Evolutionary conservation across 805 yeast species (phyloP).

Genomic region (Yamadazyma phyllophila): DNA sequence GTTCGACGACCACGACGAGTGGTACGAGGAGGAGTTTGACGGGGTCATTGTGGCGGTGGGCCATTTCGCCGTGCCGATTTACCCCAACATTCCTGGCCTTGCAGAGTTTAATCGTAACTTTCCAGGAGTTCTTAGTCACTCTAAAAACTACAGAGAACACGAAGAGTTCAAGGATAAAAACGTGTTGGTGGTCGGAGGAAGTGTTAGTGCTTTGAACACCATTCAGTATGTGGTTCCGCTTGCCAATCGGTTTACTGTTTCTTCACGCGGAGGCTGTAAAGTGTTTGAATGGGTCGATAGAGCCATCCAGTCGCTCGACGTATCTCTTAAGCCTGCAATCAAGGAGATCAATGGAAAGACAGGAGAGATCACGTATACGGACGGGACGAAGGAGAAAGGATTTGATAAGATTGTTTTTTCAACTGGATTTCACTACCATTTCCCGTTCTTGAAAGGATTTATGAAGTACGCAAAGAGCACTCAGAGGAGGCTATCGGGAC

Average conservation of each 20-base stretch:
- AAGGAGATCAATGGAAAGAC: constrained; percentile 20
- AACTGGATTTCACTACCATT: constrained; percentile 51
- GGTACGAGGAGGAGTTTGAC: constrained; percentile 54
- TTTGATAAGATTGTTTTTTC: constrained; percentile 45
- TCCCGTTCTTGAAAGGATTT: constrained; percentile 37
- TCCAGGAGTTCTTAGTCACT: constrained; percentile 54
- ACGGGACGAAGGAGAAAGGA: constrained; percentile 22
- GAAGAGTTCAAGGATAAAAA: constrained; percentile 41
- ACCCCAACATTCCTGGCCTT: constrained; percentile 58
- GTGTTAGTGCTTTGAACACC: constrained; percentile 43
- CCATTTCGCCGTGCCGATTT: constrained; percentile 57
- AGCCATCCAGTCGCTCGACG: constrained; percentile 35
- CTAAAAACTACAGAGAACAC: constrained; percentile 53
- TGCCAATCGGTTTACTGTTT: constrained; percentile 24
- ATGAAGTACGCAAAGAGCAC: background rate
- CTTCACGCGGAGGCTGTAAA: constrained; percentile 27
- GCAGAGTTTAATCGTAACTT: constrained; percentile 40
- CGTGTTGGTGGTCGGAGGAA: constrained; percentile 44
- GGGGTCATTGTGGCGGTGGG: constrained; percentile 67
- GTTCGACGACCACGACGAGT: constrained; percentile 20
- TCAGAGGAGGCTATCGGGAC: constrained; percentile 4
- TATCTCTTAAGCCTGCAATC: constrained; percentile 28
- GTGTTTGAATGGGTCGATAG: constrained; percentile 35
- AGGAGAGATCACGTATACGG: constrained; percentile 25
- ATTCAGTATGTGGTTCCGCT: constrained; percentile 37